Evolutionary conservation across 441 rosid species (phyloP).

Genomic region (Erysimum cheiri): DNA sequence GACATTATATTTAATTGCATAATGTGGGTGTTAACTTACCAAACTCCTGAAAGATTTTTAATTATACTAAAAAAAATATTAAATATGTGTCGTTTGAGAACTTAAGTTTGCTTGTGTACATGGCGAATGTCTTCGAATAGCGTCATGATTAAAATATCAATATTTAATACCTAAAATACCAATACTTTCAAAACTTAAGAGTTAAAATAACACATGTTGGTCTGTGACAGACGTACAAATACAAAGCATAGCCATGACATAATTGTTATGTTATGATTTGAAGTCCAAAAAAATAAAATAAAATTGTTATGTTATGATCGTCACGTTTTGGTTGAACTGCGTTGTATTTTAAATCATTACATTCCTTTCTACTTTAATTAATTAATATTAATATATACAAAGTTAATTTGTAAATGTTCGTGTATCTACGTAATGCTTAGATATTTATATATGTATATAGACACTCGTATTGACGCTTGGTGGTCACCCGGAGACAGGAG

Average conservation of each 20-base stretch:
- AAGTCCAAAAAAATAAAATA: conserved; percentile 3
- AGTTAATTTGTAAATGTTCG: conserved; percentile 23
- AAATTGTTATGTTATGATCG: conserved; percentile 38
- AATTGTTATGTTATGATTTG: conserved; percentile 25
- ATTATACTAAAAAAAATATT: background rate
- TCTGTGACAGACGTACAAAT: conserved; percentile 38
- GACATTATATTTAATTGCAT: background rate
- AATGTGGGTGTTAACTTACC: conserved; percentile 27
- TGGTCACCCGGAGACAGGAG: conserved; percentile 28
- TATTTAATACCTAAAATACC: conserved; percentile 8
- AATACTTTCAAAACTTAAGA: conserved; percentile 13
- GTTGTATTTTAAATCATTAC: conserved; percentile 29
- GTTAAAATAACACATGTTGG: conserved; percentile 40
- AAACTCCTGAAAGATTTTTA: conserved; percentile 26
- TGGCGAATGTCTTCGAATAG: conserved; percentile 29
- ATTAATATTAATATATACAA: background rate
- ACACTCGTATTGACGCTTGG: conserved; percentile 35
- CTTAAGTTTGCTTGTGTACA: conserved; percentile 44
- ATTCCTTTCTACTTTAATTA: conserved; percentile 32
- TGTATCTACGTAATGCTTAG: conserved; percentile 18
- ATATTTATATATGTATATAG: background rate
- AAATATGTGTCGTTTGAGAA: conserved; percentile 9
- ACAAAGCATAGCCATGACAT: conserved; percentile 25
- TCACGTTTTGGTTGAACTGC: conserved; percentile 43
- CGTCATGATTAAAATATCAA: conserved; percentile 29